A percentile compares a stretch with the other conserved stretches of the same genome.
phyloP scores from a whole-genome alignment of 805 yeast genomes.

The Metschnikowia koreensis region DNA sequence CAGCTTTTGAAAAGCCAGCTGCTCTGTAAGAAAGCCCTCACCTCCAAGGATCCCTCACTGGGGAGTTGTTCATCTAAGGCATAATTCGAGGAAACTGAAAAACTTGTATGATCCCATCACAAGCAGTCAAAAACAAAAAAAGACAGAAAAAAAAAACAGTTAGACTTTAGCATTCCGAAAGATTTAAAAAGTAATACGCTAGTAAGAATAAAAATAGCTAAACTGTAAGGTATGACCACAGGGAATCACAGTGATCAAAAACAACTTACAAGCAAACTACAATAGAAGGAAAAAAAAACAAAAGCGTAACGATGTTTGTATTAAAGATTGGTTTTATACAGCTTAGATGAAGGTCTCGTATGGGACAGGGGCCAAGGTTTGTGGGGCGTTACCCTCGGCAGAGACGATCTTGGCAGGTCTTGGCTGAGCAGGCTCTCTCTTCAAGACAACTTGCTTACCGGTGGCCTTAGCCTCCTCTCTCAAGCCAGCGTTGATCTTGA shows the following conservation, averaged over 20 bases:
- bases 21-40: too few relatives aligned
- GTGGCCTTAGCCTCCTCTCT: conserved; percentile 91
- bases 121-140: too few relatives aligned
- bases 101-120: too few relatives aligned
- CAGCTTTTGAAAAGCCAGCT: too few relatives aligned
- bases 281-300: background rate
- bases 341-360: conserved; percentile 98
- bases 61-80: too few relatives aligned
- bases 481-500: conserved; percentile 92
- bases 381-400: conserved; percentile 82
- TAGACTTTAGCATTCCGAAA: too few relatives aligned
- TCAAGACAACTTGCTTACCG: conserved; percentile 87
- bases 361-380: conserved; percentile 98
- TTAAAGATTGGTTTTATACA: conserved; percentile 16
- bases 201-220: too few relatives aligned
- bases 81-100: too few relatives aligned
- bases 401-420: conserved; percentile 86
- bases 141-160: too few relatives aligned
- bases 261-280: background rate
- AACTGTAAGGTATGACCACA: background rate
- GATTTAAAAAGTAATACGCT: too few relatives aligned
- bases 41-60: too few relatives aligned
- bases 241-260: background rate
- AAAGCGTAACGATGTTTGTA: conserved; percentile 4
- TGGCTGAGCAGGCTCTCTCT: conserved; percentile 99